Base-by-base conservation (phyloP, 345 rosid species). In the Erucastrum elatum region DNA sequence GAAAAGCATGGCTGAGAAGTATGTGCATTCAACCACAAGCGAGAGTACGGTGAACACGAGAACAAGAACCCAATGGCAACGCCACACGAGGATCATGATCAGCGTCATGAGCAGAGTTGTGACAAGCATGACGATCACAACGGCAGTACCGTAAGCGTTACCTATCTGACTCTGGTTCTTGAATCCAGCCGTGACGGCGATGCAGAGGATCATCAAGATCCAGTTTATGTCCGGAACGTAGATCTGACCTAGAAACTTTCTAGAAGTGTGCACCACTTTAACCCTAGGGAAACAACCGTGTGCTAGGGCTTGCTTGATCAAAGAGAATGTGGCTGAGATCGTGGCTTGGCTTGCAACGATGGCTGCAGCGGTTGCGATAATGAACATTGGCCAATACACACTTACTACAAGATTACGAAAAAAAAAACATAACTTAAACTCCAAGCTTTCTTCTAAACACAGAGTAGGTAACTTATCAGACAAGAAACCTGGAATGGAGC, bases 71-170 rank as follows among this genome's bases (percentile, higher is more conserved):
- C 70, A 58, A 0, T 89, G 91, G 59, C 91, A 86, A 77, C 96
- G 87, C 97, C 98, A 91, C 64, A 94, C 90, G 49, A 88, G 87
- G 82, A 91, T 88, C 97, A 94, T 94, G 66, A 91, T 96, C 64
- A 91, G 63, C 2, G 88, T 87, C 81, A 90, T 81, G 53, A 94
- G 83, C n/a, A 88, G 70, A 0, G 96, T 90, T 33, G 97, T 90
- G 53, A 92, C 91, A 34, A 94, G 92, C 97, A 94, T 94, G 49
- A 92, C 97, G 2, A 90, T 85, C 70, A 91, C 90, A 60, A 94
- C 97, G 11, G 91, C 96, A 3, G 91, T 93, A 61, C 97, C 97
- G 41, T 90, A 94, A 73, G 97, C 97, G 68, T 94, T 87, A 75
- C 97, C 97, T 3, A 91, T 92, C 71, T 90, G 83, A 84, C 83